Evolutionary conservation across 2,329 filamentous ascomycete species (phyloP).

Genomic region (Fulvia fulva): DNA sequence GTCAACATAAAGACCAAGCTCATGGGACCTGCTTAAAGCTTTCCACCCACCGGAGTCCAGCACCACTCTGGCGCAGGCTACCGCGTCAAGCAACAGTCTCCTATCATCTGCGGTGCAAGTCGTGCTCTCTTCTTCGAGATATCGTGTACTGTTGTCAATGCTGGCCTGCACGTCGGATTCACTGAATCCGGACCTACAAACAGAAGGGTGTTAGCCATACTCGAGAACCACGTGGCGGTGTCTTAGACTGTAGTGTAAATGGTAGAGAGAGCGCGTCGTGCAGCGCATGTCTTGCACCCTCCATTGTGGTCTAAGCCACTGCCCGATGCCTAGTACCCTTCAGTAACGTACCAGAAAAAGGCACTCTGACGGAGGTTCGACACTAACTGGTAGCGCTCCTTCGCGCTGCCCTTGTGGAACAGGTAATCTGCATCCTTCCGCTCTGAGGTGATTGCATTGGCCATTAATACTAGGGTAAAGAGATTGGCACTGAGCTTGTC

Average conservation of each 20-base stretch:
- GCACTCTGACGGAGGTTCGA: slow-evolving; percentile 77
- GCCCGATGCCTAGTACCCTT: too few relatives aligned
- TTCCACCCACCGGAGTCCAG: slow-evolving; percentile 60
- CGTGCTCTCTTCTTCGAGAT: slow-evolving; percentile 60
- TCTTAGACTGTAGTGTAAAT: too few relatives aligned
- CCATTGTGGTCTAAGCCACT: too few relatives aligned
- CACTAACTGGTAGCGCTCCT: slow-evolving; percentile 64
- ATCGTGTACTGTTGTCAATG: slow-evolving; percentile 62
- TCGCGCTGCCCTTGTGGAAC: slow-evolving; percentile 72
- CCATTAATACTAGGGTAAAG: slow-evolving; percentile 77
- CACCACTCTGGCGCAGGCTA: slow-evolving; percentile 61
- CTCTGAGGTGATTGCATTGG: slow-evolving; percentile 86
- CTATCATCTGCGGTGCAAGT: slow-evolving; percentile 60
- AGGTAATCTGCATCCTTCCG: slow-evolving; percentile 81
- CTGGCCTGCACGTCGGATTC: slow-evolving; percentile 59
- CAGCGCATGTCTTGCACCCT: too few relatives aligned
- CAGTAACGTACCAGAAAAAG: slow-evolving; percentile 87
- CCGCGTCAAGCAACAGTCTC: slow-evolving; percentile 57
- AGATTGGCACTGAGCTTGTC: slow-evolving; percentile 80
- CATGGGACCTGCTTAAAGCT: slow-evolving; percentile 65
- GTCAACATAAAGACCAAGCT: slow-evolving; percentile 70
- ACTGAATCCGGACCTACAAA: slow-evolving; percentile 72
- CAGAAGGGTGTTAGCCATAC: too few relatives aligned
- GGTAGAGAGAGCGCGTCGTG: too few relatives aligned
- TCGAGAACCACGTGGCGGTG: too few relatives aligned